These are phyloP conservation scores for Alternaria arborescens DNA, from an alignment of 2,329 filamentous ascomycete species.

Conservation along the genomic window DNA sequence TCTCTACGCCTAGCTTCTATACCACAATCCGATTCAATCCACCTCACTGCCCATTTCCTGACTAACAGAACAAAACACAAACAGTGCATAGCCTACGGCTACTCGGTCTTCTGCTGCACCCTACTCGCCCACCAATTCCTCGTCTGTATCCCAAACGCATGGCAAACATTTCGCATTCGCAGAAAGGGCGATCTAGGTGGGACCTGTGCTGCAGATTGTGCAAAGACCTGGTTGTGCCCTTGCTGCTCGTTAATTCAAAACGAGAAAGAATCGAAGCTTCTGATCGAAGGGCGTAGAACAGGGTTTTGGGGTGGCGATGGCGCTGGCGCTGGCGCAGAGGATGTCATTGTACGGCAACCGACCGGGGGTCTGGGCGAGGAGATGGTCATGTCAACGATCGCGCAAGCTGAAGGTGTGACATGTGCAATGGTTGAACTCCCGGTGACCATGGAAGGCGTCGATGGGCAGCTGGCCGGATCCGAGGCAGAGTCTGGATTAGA, in stretches of 20 bases:
- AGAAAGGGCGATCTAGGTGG: neutral
- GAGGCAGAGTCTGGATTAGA: neutral
- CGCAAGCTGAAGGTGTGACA: neutral
- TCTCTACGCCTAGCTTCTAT: neutral
- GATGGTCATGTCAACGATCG: neutral
- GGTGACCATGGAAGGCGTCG: neutral
- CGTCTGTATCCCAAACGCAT: constrained; percentile 1
- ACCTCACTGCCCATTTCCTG: neutral
- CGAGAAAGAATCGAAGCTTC: constrained; percentile 3
- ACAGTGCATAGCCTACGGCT: neutral
- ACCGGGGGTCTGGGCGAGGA: neutral
- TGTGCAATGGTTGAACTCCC: neutral
- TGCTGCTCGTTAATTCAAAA: constrained; percentile 8
- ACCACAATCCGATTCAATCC: too few species aligned
- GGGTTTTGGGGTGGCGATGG: constrained; percentile 1
- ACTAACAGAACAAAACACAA: neutral
- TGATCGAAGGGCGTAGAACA: neutral
- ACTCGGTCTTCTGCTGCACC: neutral
- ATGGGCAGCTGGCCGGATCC: neutral
- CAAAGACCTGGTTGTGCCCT: constrained; percentile 4
- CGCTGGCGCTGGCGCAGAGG: neutral
- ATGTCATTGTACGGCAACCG: constrained; percentile 2
- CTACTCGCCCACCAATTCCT: neutral
- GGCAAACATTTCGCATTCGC: neutral
- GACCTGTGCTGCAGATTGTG: neutral